phyloP scores from a whole-genome alignment of 2,329 filamentous ascomycete species.

The Paracoccidioides brasiliensis region DNA sequence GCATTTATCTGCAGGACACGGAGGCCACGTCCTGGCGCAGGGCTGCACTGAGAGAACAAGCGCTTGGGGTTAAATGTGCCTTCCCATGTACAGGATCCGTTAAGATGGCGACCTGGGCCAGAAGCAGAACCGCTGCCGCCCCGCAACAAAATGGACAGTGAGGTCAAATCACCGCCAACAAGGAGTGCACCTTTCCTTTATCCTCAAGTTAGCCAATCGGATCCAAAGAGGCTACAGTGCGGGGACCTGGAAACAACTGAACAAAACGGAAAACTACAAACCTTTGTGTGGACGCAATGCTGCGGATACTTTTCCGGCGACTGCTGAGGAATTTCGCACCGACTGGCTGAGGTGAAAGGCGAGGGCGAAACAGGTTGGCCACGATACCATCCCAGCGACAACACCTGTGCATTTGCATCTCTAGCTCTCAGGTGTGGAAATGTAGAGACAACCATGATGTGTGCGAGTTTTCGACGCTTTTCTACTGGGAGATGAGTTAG shows the following conservation, averaged over 20 bases:
- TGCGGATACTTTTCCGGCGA: neutral
- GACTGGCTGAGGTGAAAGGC: neutral
- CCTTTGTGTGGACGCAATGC: neutral
- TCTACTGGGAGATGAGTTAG: too few species aligned
- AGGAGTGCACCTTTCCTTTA: neutral
- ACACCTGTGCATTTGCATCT: neutral
- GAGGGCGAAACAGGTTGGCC: neutral
- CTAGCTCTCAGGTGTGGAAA: neutral
- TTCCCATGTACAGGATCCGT: neutral
- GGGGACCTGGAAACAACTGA: neutral
- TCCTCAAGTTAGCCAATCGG: neutral
- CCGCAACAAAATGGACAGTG: neutral
- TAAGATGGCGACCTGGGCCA: neutral
- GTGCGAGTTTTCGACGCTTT: neutral
- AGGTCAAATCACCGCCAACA: neutral
- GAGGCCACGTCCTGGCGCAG: neutral
- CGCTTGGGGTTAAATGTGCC: neutral
- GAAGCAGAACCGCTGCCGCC: neutral
- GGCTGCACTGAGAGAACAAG: neutral
- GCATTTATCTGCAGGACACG: neutral
- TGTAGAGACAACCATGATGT: neutral
- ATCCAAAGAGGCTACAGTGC: neutral
- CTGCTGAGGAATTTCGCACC: neutral
- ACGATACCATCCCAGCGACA: neutral
- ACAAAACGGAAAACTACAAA: neutral